A percentile compares a stretch with the other conserved stretches of the same genome.
Evolutionary conservation across 371 early-diverging fungal species (phyloP).

Genomic region (Blakeslea trispora): DNA sequence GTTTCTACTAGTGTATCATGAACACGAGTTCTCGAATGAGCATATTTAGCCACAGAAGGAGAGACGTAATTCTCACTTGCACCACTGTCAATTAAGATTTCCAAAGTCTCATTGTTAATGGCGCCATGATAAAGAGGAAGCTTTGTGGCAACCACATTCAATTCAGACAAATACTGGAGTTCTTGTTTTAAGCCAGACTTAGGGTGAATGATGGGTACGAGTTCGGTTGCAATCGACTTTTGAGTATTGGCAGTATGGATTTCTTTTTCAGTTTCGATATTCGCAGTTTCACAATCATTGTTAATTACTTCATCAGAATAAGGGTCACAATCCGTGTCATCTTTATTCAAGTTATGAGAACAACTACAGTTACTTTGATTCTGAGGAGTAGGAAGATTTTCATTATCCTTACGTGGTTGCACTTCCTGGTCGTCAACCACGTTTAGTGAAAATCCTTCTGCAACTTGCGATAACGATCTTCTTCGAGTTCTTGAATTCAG

Average conservation of each 20-base stretch:
- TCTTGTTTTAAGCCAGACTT: background rate
- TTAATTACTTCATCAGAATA: too few relatives aligned
- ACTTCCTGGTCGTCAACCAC: conserved; percentile 1
- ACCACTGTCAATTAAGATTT: background rate
- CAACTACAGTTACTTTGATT: too few relatives aligned
- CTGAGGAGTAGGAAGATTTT: background rate
- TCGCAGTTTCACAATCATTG: too few relatives aligned
- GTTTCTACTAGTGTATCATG: background rate
- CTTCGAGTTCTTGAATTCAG: background rate
- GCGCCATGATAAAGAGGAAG: too few relatives aligned
- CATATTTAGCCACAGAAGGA: background rate
- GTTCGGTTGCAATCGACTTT: too few relatives aligned
- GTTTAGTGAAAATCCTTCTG: conserved; percentile 1
- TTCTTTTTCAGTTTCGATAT: too few relatives aligned
- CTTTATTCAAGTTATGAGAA: too few relatives aligned
- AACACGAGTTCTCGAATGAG: background rate
- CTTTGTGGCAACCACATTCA: conserved; percentile 1
- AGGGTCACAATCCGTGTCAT: too few relatives aligned
- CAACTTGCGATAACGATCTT: conserved; percentile 1
- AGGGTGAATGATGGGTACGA: background rate
- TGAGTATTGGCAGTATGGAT: too few relatives aligned
- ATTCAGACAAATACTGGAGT: background rate
- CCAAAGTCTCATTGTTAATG: background rate
- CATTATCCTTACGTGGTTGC: background rate
- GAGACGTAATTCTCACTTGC: conserved; percentile 2